Percentiles rank a stretch among this genome's conserved stretches.
These are phyloP conservation scores for Lentinula sp. DNA, from an alignment of 768 basidiomycete genomes.

Conservation along the genomic window DNA sequence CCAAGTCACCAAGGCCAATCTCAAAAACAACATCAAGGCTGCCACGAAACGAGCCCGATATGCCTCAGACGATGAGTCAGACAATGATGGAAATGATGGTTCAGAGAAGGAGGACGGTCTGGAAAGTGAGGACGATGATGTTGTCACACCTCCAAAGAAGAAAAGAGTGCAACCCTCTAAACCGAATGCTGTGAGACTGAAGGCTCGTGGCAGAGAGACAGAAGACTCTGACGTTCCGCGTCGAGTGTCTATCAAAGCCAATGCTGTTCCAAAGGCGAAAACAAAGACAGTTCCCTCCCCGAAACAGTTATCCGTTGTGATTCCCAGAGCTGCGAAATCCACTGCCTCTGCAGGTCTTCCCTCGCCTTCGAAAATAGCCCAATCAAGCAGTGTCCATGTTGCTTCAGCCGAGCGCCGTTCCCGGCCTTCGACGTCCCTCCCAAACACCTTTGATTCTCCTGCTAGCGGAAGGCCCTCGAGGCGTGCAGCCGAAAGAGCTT, in stretches of 20 bases:
- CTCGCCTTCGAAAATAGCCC: not conserved
- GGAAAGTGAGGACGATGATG: not conserved
- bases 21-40: not conserved
- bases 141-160: not conserved
- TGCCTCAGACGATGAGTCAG: not conserved
- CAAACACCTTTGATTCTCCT: not conserved
- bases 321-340: not conserved
- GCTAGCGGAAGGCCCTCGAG: slow-evolving; percentile 15
- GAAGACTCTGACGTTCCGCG: not conserved
- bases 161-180: not conserved
- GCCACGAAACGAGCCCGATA: not conserved
- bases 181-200: not conserved
- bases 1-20: not conserved
- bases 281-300: not conserved
- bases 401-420: not conserved
- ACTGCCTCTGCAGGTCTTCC: not conserved
- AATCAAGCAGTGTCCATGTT: not conserved
- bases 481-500: slow-evolving; percentile 39
- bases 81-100: not conserved
- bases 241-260: not conserved
- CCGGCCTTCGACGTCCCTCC: not conserved
- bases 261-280: not conserved
- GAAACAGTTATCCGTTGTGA: not conserved
- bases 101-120: not conserved
- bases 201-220: not conserved